These are phyloP conservation scores for Boletus tomentosulus DNA, from an alignment of 768 basidiomycete species.

Conservation along the genomic window DNA sequence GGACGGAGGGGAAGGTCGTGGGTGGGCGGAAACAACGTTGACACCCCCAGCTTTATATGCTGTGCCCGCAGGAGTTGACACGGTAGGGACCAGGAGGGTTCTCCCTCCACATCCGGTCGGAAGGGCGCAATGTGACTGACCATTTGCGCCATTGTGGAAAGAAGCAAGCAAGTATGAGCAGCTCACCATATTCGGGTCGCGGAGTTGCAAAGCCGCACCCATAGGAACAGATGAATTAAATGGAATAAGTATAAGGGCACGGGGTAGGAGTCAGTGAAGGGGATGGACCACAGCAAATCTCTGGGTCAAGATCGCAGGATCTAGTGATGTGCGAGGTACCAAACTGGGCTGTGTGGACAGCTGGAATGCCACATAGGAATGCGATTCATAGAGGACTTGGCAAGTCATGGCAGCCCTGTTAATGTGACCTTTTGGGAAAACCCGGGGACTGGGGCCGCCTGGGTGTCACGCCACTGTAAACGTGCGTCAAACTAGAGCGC, in stretches of 20 bases:
- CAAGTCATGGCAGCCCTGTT: slow-evolving; percentile 1
- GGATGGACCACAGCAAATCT: slow-evolving; percentile 3
- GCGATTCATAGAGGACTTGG: background rate
- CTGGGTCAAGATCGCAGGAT: background rate
- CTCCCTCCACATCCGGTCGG: slow-evolving; percentile 17
- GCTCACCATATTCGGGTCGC: slow-evolving; percentile 26
- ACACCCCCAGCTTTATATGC: slow-evolving; percentile 17
- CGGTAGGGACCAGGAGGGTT: slow-evolving; percentile 15
- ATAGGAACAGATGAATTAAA: background rate
- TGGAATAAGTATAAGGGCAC: slow-evolving; percentile 2
- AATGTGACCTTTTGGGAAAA: background rate
- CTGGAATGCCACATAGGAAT: slow-evolving; percentile 8
- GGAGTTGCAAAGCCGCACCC: slow-evolving; percentile 23
- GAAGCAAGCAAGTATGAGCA: slow-evolving; percentile 24
- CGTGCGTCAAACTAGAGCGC: slow-evolving; percentile 7
- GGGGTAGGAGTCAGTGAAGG: background rate
- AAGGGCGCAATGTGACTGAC: slow-evolving; percentile 23
- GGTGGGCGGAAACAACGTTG: background rate
- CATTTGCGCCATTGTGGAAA: slow-evolving; percentile 21
- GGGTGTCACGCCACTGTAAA: slow-evolving; percentile 23
- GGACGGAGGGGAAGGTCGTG: background rate
- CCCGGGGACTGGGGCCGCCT: background rate
- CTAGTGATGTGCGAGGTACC: slow-evolving; percentile 8
- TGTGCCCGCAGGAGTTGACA: slow-evolving; percentile 18
- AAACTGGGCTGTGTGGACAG: slow-evolving; percentile 4